phyloP scores from a whole-genome alignment of 106 monocot species.

The Cymbidium sinense region DNA sequence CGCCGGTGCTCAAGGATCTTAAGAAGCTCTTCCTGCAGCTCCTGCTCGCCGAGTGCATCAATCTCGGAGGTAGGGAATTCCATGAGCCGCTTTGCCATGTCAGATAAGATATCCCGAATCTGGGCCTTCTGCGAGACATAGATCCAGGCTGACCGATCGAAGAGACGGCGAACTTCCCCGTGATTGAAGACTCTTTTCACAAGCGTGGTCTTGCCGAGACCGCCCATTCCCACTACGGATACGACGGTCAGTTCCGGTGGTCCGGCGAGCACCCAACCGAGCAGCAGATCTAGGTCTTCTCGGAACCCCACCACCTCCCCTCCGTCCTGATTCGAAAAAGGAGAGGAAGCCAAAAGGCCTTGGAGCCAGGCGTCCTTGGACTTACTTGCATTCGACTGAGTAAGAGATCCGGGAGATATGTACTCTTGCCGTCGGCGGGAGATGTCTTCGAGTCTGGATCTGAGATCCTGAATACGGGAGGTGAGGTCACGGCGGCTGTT shows the following conservation, averaged over 20 bases:
- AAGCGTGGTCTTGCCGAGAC: conserved; percentile 16
- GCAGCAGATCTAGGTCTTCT: not conserved
- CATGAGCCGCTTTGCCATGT: conserved; percentile 18
- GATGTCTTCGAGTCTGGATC: not conserved
- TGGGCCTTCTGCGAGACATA: not conserved
- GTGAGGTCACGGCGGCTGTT: not conserved
- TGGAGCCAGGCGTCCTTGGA: not conserved
- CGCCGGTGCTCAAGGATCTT: not conserved
- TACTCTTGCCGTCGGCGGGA: not conserved
- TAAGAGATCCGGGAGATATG: not conserved
- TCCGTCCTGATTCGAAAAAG: conserved; percentile 4
- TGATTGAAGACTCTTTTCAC: conserved; percentile 12
- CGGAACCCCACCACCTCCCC: not conserved
- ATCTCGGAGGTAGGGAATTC: conserved; percentile 9
- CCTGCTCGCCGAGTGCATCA: not conserved
- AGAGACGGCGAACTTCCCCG: conserved; percentile 1
- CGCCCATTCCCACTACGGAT: conserved; percentile 16
- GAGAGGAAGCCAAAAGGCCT: conserved; percentile 10
- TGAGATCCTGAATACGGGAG: not conserved
- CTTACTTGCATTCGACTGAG: not conserved
- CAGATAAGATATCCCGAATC: not conserved
- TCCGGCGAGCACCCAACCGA: not conserved
- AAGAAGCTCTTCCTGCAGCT: conserved; percentile 11
- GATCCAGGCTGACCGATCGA: not conserved
- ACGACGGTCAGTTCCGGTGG: not conserved